phyloP scores from a whole-genome alignment of 148 eudicot genomes.

The Cornus kousa region DNA sequence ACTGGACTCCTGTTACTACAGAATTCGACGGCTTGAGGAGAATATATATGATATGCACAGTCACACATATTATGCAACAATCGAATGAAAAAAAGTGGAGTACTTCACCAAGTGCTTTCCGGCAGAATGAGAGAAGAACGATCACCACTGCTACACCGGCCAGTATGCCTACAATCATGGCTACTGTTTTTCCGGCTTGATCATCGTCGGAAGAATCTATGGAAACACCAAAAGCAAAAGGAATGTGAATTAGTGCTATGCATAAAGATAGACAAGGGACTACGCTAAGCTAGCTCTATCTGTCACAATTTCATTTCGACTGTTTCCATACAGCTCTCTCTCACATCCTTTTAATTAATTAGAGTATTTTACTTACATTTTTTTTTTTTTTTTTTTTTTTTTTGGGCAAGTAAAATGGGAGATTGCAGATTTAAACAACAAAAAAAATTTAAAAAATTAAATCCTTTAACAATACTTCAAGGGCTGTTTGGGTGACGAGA shows the following conservation, averaged over 20 bases:
- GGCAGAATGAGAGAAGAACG: slow-evolving; percentile 75
- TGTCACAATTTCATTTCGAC: background rate
- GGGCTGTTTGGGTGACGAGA: background rate
- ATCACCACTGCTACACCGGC: slow-evolving; percentile 70
- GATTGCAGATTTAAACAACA: background rate
- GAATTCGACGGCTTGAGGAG: too few relatives aligned
- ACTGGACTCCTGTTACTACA: too few relatives aligned
- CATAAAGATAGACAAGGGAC: background rate
- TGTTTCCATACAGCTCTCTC: background rate
- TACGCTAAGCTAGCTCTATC: background rate
- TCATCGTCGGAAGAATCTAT: slow-evolving; percentile 55
- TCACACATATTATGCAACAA: background rate
- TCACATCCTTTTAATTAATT: background rate
- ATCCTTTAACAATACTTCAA: background rate
- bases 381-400: too few relatives aligned
- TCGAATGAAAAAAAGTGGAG: background rate
- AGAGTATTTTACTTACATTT: too few relatives aligned
- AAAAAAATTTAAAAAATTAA: too few relatives aligned
- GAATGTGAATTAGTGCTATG: background rate
- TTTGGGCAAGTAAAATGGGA: too few relatives aligned
- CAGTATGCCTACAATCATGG: slow-evolving; percentile 65
- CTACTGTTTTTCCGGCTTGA: slow-evolving; percentile 71
- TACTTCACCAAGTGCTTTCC: slow-evolving; percentile 27
- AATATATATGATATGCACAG: too few relatives aligned
- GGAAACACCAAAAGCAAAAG: background rate